Base-by-base conservation (phyloP, 2,329 filamentous ascomycete genomes). In the Elsinoe ampelina region DNA sequence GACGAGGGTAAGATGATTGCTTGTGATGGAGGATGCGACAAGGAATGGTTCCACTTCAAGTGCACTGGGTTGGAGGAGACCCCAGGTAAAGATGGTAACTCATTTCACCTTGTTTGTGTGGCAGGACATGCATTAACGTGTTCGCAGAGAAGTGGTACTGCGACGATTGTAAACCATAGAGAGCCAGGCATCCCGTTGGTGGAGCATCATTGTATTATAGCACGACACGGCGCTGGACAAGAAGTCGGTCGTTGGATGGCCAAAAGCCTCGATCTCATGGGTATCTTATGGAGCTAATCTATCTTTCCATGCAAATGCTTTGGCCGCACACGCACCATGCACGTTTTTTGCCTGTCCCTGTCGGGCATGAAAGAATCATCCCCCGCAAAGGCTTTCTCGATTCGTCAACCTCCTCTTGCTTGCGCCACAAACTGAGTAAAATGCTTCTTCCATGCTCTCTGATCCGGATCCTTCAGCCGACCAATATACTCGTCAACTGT, bases 401-500 rank as follows among this genome's bases (percentile, higher is more conserved):
- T 19, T 2, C 48, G 5, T 48, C 39, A 39, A 58, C 54, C 60
- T 36, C 55, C 56, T 39, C 58, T 68, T 13, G 64, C 67, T 56
- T 65, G 63, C 59, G 67, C 64, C 38, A 76, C 69, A 58, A 77
- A 77, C 4, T 66, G 64, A 32, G 68, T 70, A 58, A 76, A 75
- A 62, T 74, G 76, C 60, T 68, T 72, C 57, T 70, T 68, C 67
- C 74, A 77, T n/a, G 68, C 70, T 56, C 72, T 68, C 52, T 71
- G 66, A 56, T 75, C 73, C 58, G 64, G 65, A 64, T 70, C 41
- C 34, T 59, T 47, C 62, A 86, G 74, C 10, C 73, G 74, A 61
- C 80, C 76, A 45, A 91, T 72, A 64, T 88, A 91, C 41, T 77
- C 76, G 15, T 83, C 77, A 58, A 88, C 82, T 0, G 74, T 73